Evolutionary conservation across 495 filamentous ascomycete genomes (phyloP), one percentile per base, ranked within the genome.

Genomic region (Clohesyomyces aquaticus): DNA sequence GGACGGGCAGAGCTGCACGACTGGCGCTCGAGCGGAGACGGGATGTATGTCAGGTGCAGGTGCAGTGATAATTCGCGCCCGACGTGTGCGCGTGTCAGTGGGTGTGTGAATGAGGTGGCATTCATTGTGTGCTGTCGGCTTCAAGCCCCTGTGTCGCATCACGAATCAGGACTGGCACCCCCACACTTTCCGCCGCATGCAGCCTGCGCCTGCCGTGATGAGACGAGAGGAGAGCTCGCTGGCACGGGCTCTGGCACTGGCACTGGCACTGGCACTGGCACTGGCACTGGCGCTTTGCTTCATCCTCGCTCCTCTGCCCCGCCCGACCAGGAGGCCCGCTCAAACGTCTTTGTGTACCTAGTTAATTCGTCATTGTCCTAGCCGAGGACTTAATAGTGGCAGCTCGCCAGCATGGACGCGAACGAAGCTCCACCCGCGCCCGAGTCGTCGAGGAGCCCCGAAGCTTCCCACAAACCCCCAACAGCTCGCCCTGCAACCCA

Each of bases 341-440:
- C n/a, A n/a, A n/a, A n/a, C 25, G 47, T 28, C 18, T 52, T 26
- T 11, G 27, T 22, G 51, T 25, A 4, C 51, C 25, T 38, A 10
- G n/a, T 42, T 27, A 23, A 23, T 12, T 19, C 35, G 55, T 28
- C 19, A 48, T 26, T 57, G 42, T 42, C 11, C 38, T 19, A 18
- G 32, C 29, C 28, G n/a, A 19, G 18, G 28, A 10, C 16, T 55
- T 21, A 25, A 29, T 10, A 11, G 2, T 22, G n/a, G n/a, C 48
- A 8, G n/a, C 18, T 27, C 43, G 43, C 14, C 49, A 55, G 28
- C 51, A 42, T 38, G 51, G 51, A 14, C 27, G 12, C 35, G 9
- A 41, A n/a, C 35, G 35, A 41, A 41, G 35, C 35, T 41, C 35
- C 35, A n/a, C 35, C 35, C 9, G 35, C 35, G n/a, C 9, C 9